Base-by-base conservation (phyloP, 768 basidiomycete genomes). In the Flagelloscypha sp. region DNA sequence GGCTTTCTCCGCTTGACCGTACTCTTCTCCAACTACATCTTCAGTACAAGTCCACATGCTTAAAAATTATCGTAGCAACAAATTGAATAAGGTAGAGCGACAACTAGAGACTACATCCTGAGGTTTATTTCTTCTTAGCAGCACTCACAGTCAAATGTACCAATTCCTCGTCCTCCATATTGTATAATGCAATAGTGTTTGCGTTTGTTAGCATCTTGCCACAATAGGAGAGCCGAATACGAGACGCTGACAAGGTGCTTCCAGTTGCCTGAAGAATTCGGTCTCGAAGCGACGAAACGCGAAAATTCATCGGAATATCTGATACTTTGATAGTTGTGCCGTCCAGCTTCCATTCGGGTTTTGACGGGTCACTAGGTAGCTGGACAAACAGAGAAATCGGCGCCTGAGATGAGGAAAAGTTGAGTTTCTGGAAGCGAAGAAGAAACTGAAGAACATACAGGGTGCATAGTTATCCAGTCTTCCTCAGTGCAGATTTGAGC, bases 301-400 rank as follows among this genome's bases (percentile, higher is more conserved):
- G 62, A 29, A 89, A 61, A 38, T 74, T 89, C 48, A 95, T 70
- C 7, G 89, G 85, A 21, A 97, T 59, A 38, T 95, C 89, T 1
- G 77, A 71, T 38, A 99, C 69, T 7, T 76, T 77, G 40, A 92
- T 75, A 25, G 77, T 62, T 35, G 68, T 70, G 0, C 92, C 93
- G 49, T 94, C 78, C 36, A 95, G 65, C 50, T 94, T 92, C 87
- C 86, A 94, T 57, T 94, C 93, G 0, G 92, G 82, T 54, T 86
- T 90, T 22, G 79, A 75, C 1, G 81, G 62, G 48, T 92, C 80
- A 35, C 63, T 69, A 2, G 94, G 92, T 44, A 99, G 66, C 53
- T 93, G 88, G 3, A 98, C 67, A 22, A 70, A 68, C 30, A 99
- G 69, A 17, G 82, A 80, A 49, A 98, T 87, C 9, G 94, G 84